A percentile compares a stretch with the other conserved stretches of the same genome.
Evolutionary conservation across 371 early-diverging fungal species (phyloP).

Genomic region (Mucor circinelloides): DNA sequence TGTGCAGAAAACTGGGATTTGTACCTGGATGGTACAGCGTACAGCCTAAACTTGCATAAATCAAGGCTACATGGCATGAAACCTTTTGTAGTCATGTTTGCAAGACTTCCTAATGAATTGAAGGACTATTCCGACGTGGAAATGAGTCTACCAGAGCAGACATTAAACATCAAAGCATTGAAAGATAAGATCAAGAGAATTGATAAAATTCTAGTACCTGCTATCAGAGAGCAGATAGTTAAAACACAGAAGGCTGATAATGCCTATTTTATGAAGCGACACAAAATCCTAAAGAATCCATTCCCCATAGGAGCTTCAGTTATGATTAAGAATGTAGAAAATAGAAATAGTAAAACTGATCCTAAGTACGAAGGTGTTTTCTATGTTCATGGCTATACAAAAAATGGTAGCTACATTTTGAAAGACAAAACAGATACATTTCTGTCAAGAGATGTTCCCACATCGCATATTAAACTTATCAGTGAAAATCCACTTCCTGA

Average conservation of each 20-base stretch:
- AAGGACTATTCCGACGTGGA: neutral
- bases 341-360: neutral
- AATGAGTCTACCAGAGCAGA: neutral
- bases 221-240: slow-evolving; percentile 2
- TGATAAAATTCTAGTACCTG: neutral
- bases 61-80: slow-evolving; percentile 1
- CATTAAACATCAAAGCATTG: neutral
- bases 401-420: too few relatives aligned
- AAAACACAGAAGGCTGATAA: slow-evolving; percentile 1
- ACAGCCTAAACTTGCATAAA: neutral
- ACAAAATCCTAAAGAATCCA: neutral
- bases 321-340: slow-evolving; percentile 4
- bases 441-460: too few relatives aligned
- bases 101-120: slow-evolving; percentile 2
- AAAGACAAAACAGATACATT: too few relatives aligned
- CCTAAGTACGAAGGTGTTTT: slow-evolving; percentile 1
- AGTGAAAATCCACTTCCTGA: too few relatives aligned
- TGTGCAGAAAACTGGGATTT: slow-evolving; percentile 11
- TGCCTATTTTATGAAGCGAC: slow-evolving; percentile 2
- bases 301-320: neutral
- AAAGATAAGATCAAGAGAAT: neutral
- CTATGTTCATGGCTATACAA: neutral
- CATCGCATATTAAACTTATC: too few relatives aligned
- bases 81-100: slow-evolving; percentile 18
- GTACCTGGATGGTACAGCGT: neutral